Evolutionary conservation across 345 rosid species (phyloP).

Genomic region (Eucalyptus curtisii): DNA sequence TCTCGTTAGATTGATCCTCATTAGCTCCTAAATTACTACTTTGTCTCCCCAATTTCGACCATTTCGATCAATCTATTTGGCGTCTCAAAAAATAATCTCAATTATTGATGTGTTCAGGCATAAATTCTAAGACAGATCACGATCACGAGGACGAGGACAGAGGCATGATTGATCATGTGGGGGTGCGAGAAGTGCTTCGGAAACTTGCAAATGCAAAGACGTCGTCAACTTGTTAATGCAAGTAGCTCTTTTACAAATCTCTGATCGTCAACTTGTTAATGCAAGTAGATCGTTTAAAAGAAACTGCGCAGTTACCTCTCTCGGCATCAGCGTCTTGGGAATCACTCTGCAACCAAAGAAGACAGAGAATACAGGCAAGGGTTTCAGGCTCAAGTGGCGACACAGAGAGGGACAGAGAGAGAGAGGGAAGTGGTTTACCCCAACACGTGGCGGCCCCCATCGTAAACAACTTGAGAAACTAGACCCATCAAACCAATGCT

Average conservation of each 20-base stretch:
- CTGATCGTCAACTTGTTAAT: background rate
- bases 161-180: background rate
- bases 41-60: background rate
- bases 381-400: background rate
- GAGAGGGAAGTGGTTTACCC: conserved; percentile 18
- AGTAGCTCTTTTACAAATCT: background rate
- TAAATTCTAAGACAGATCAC: background rate
- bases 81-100: background rate
- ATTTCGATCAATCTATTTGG: background rate
- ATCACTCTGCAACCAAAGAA: background rate
- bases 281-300: background rate
- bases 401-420: background rate
- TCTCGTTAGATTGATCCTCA: background rate
- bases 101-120: background rate
- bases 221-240: background rate
- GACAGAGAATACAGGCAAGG: background rate
- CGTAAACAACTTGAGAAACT: conserved; percentile 49
- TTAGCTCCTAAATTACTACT: background rate
- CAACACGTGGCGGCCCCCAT: conserved; percentile 74
- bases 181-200: background rate
- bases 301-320: background rate
- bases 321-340: background rate
- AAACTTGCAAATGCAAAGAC: background rate
- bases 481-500: conserved; percentile 72
- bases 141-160: background rate